Conservation (phyloP, 2,329 filamentous ascomycete genomes). For the Xylariaceae sp. region DNA sequence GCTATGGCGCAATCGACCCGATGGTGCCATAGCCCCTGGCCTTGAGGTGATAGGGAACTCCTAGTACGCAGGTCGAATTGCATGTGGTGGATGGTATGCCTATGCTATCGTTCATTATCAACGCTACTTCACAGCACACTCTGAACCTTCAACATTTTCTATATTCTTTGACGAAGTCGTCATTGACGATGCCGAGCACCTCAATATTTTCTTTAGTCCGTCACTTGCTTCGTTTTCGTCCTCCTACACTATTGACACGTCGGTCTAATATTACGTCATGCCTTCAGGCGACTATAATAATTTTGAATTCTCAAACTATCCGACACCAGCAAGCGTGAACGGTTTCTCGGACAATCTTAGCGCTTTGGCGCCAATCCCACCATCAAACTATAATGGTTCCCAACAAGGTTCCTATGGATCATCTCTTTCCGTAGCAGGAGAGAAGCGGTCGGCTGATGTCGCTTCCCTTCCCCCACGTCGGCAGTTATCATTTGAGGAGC, state of each 20-base stretch:
- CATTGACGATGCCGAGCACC: constrained; percentile 27
- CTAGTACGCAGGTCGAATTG: no score
- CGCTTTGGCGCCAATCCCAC: constrained; percentile 49
- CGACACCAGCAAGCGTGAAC: constrained; percentile 47
- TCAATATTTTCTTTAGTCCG: constrained; percentile 21
- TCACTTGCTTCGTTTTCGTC: constrained; percentile 21
- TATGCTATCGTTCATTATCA: no score
- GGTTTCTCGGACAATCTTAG: constrained; percentile 41
- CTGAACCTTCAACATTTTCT: constrained; percentile 19
- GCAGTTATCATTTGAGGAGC: constrained; percentile 62
- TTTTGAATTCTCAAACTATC: constrained; percentile 52
- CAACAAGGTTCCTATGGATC: constrained; percentile 35
- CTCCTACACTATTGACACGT: constrained; percentile 22
- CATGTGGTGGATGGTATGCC: no score
- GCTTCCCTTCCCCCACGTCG: constrained; percentile 36
- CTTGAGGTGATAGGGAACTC: constrained; percentile 30
- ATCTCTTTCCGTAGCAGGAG: constrained; percentile 28
- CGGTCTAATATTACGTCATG: constrained; percentile 46
- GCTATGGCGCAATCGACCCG: constrained; percentile 35
- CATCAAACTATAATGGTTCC: constrained; percentile 41
- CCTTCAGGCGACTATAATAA: constrained; percentile 56
- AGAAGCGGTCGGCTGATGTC: constrained; percentile 46
- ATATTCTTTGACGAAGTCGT: constrained; percentile 25
- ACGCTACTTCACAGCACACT: no score
- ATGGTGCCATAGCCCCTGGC: constrained; percentile 64